Evolutionary conservation across 1,139 yeast species (phyloP).

Genomic region (Scheffersomyces segobiensis): DNA sequence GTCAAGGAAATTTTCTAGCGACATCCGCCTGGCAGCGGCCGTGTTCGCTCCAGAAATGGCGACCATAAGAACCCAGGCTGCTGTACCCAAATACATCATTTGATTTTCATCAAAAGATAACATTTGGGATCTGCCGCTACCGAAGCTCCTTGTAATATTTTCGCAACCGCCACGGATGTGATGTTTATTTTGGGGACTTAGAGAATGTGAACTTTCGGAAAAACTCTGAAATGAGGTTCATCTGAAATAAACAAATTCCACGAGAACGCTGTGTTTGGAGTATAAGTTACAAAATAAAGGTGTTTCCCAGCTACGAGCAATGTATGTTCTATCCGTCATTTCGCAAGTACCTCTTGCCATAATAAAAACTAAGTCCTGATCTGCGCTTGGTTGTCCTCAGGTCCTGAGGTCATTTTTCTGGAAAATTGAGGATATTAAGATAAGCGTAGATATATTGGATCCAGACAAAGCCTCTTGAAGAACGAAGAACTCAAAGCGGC

Average conservation of each 20-base stretch:
- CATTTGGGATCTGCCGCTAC: background rate
- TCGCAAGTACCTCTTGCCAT: background rate
- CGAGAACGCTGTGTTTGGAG: background rate
- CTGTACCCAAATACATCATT: background rate
- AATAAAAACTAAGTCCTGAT: too few species aligned
- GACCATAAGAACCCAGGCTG: background rate
- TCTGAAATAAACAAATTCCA: background rate
- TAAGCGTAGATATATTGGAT: background rate
- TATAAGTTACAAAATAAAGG: background rate
- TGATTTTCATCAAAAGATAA: background rate
- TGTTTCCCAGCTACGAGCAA: background rate
- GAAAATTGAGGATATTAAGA: background rate
- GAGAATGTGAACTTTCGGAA: background rate
- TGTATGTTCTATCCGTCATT: background rate
- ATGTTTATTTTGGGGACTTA: background rate
- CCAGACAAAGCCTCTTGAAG: background rate
- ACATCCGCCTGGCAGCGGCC: background rate
- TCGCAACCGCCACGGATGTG: background rate
- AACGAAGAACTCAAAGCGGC: background rate
- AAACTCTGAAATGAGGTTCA: background rate
- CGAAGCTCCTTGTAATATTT: background rate
- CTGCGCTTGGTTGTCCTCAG: too few species aligned
- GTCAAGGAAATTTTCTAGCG: slow-evolving; percentile 2
- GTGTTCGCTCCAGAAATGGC: background rate
- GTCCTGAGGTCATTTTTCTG: too few species aligned